Evolutionary conservation across 2,329 filamentous ascomycete species (phyloP).

Genomic region (Monilinia laxa): DNA sequence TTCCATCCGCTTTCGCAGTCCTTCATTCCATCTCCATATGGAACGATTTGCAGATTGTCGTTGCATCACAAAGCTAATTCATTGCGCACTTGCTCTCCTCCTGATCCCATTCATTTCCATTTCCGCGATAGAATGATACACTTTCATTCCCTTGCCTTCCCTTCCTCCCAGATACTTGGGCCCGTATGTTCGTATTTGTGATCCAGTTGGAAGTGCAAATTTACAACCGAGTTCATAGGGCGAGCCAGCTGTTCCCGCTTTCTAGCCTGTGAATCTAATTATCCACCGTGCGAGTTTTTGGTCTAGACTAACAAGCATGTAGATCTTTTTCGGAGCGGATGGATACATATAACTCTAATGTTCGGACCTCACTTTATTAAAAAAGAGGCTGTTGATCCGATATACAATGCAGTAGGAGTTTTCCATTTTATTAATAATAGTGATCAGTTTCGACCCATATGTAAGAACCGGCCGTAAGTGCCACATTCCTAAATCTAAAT

Average conservation of each 20-base stretch:
- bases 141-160: background rate
- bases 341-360: constrained; percentile 13
- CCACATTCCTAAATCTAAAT: background rate
- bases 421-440: constrained; percentile 12
- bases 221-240: constrained; percentile 22
- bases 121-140: background rate
- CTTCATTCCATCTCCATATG: background rate
- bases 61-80: background rate
- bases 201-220: constrained; percentile 12
- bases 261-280: constrained; percentile 12
- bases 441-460: background rate
- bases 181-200: constrained; percentile 5
- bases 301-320: background rate
- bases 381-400: constrained; percentile 6
- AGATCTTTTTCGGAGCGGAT: constrained; percentile 13
- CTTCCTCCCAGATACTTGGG: constrained; percentile 15
- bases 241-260: constrained; percentile 18
- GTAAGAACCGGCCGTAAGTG: background rate
- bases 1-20: background rate
- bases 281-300: constrained; percentile 13
- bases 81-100: background rate
- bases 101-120: background rate
- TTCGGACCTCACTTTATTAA: constrained; percentile 6
- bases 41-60: constrained; percentile 3
- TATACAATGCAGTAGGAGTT: background rate